Evolutionary conservation across 2,329 filamentous ascomycete species (phyloP).

Genomic region (Fusarium chlamydosporum): DNA sequence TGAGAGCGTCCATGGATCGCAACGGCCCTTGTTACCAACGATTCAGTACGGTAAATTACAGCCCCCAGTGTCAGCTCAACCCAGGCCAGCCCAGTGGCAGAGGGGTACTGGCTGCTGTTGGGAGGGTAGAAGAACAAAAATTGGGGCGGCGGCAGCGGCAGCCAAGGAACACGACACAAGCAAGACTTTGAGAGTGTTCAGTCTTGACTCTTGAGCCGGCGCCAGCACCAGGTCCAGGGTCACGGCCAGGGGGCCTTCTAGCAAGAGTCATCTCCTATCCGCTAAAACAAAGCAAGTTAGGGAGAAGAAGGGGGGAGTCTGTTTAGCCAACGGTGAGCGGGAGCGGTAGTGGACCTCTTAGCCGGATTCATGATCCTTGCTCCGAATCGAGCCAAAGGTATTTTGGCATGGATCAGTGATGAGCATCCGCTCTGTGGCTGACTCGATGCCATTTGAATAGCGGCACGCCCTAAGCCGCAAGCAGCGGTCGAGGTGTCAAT

Average conservation of each 20-base stretch:
- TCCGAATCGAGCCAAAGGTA: slow-evolving; percentile 34
- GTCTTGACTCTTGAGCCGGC: slow-evolving; percentile 7
- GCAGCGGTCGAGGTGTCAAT: slow-evolving; percentile 27
- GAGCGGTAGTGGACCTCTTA: slow-evolving; percentile 39
- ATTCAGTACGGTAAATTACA: neutral
- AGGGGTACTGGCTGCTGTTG: slow-evolving; percentile 1
- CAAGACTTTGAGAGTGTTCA: slow-evolving; percentile 15
- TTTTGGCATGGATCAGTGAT: slow-evolving; percentile 31
- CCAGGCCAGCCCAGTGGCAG: neutral
- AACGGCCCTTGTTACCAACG: slow-evolving; percentile 19
- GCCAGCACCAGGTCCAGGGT: slow-evolving; percentile 13
- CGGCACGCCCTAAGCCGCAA: slow-evolving; percentile 36
- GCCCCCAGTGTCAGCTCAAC: neutral
- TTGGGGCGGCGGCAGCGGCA: slow-evolving; percentile 7
- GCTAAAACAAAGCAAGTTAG: neutral
- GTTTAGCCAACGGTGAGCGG: slow-evolving; percentile 44
- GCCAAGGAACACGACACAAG: slow-evolving; percentile 6
- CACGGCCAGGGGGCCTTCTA: neutral
- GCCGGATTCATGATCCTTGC: slow-evolving; percentile 31
- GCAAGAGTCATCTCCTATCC: slow-evolving; percentile 2
- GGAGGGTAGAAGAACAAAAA: slow-evolving; percentile 8
- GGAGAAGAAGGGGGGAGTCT: slow-evolving; percentile 15
- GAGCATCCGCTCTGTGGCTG: slow-evolving; percentile 36
- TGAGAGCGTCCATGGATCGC: slow-evolving; percentile 23
- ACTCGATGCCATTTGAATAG: slow-evolving; percentile 36